These are phyloP conservation scores for Candida tropicalis DNA, from an alignment of 1,139 yeast genomes.

Conservation along the genomic window DNA sequence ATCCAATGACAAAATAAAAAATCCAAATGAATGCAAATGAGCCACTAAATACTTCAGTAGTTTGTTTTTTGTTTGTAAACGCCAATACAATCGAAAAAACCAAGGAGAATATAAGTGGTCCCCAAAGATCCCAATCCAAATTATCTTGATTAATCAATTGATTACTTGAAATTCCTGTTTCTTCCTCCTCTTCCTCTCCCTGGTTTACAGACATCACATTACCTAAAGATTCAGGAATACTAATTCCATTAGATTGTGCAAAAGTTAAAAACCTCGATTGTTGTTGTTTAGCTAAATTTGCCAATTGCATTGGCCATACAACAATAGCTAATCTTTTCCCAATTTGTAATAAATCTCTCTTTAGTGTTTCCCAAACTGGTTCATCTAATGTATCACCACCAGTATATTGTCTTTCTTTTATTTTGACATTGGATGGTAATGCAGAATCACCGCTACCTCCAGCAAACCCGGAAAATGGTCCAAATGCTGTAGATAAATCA, in stretches of 20 bases:
- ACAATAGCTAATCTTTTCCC: constrained; percentile 67
- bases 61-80: constrained; percentile 41
- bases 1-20: constrained; percentile 58
- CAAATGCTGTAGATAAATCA: constrained; percentile 42
- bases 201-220: constrained; percentile 33
- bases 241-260: constrained; percentile 49
- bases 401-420: constrained; percentile 70
- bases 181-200: constrained; percentile 27
- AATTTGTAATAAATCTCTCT: constrained; percentile 68
- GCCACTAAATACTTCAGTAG: constrained; percentile 54
- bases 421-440: constrained; percentile 51
- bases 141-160: constrained; percentile 30
- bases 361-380: constrained; percentile 69
- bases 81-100: constrained; percentile 61
- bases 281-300: constrained; percentile 45
- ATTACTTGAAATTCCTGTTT: constrained; percentile 20
- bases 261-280: constrained; percentile 46
- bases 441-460: constrained; percentile 23
- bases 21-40: constrained; percentile 53
- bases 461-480: constrained; percentile 31
- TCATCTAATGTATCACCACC: constrained; percentile 90
- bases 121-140: constrained; percentile 89
- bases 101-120: constrained; percentile 76
- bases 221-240: constrained; percentile 42
- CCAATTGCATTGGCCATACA: constrained; percentile 66